These are phyloP conservation scores for Fennellomyces sp. DNA, from an alignment of 371 early-diverging fungal species.

Conservation along the genomic window DNA sequence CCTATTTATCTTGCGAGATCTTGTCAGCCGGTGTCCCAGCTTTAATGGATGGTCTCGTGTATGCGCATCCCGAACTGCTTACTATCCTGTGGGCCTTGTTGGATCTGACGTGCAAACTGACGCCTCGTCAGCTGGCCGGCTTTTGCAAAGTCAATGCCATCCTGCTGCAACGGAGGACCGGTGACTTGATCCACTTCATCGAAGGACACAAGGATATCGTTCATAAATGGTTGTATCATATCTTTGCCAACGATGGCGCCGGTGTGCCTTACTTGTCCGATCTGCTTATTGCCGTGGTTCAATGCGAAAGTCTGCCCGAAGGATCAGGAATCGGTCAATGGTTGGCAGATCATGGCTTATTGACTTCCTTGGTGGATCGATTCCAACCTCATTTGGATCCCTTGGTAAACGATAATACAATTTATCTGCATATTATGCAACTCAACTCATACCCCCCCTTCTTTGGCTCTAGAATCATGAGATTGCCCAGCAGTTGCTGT, in stretches of 20 bases:
- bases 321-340: constrained; percentile 19
- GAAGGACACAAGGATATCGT: constrained; percentile 12
- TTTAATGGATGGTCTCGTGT: constrained; percentile 25
- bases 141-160: constrained; percentile 23
- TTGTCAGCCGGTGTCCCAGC: constrained; percentile 24
- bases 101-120: constrained; percentile 16
- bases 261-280: constrained; percentile 18
- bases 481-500: constrained; percentile 20
- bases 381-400: constrained; percentile 13
- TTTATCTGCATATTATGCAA: background rate
- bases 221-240: constrained; percentile 25
- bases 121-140: constrained; percentile 17
- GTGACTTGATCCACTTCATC: constrained; percentile 22
- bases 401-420: constrained; percentile 4
- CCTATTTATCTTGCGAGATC: constrained; percentile 20
- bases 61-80: constrained; percentile 21
- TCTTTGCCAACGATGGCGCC: constrained; percentile 8
- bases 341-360: constrained; percentile 21
- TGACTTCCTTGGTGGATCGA: constrained; percentile 17
- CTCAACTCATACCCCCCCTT: background rate
- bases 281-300: constrained; percentile 15
- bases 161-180: constrained; percentile 17
- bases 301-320: constrained; percentile 15
- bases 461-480: constrained; percentile 8
- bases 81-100: constrained; percentile 24